Evolutionary conservation across 2,329 filamentous ascomycete genomes (phyloP), one percentile per base, ranked within the genome.

Genomic region (Trichoderma atroviride): DNA sequence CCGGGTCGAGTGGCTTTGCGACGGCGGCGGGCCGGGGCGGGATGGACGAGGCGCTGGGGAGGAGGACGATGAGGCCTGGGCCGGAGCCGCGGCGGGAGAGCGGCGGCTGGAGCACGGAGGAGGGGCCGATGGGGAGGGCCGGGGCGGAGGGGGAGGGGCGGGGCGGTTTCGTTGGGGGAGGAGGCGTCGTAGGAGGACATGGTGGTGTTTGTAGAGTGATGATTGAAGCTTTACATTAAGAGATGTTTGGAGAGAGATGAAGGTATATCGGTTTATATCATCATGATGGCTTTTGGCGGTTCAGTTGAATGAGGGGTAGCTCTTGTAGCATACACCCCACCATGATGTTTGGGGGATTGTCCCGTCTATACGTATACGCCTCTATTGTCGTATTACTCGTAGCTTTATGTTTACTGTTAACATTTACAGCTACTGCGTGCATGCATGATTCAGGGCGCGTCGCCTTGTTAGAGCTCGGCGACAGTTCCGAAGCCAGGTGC

Each of bases 51-150:
- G 35, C 33, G 52, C 52, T 57, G 22, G 72, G 72, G 27, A 75
- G 67, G 24, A 81, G 19, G 14, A 79, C 71, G 6, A 81, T 56
- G 16, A 81, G 73, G 27, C 77, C 79, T 0, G 79, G 79, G 2
- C 79, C 79, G 16, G 70, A 65, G 40, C 78, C 79, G 19, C 75
- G 73, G 31, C 78, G 73, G 56, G 76, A 75, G 29, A 79, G 72
- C 27, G 77, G 77, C 50, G 71, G 74, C 37, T 76, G 76, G 14
- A 74, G 68, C 24, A 68, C 61, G 53, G 60, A 60, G 24, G 50
- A 55, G 62, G 68, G 43, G 33, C 56, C 63, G 56, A 70, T 24
- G 56, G 10, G 4, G n/a, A 56, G 14, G 24, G 50, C 33, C 27
- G 62, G 68, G 14, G 68, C 62, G n/a, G 68, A 68, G 63, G 68